These are phyloP conservation scores for Cryptosporidium ubiquitum DNA, from an alignment of 169 alveolate genomes.

Conservation along the genomic window DNA sequence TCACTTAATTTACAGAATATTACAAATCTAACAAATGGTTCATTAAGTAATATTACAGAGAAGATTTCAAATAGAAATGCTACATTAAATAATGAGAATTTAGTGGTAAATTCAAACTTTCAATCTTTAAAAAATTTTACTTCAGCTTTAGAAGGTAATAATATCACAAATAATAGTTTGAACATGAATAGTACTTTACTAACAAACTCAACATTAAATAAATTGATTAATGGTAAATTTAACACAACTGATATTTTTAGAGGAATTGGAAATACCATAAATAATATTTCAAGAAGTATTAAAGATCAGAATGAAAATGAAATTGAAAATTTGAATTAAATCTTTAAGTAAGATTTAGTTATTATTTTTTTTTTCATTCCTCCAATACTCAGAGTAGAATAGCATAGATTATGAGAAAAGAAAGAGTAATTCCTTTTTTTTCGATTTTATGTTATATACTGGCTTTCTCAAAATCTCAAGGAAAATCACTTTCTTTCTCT, in stretches of 20 bases:
- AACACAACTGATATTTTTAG: slow-evolving; percentile 44
- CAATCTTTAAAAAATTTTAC: slow-evolving; percentile 33
- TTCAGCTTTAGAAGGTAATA: not conserved
- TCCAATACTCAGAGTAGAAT: slow-evolving; percentile 18
- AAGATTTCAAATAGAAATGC: slow-evolving; percentile 18
- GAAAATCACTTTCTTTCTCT: not conserved
- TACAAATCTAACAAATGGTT: not conserved
- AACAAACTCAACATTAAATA: not conserved
- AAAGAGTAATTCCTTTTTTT: slow-evolving; percentile 27
- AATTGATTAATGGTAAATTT: slow-evolving; percentile 21
- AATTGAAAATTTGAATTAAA: slow-evolving; percentile 7
- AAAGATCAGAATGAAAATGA: slow-evolving; percentile 16
- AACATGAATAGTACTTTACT: slow-evolving; percentile 8
- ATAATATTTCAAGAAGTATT: slow-evolving; percentile 5
- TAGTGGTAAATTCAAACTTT: not conserved
- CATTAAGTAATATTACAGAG: slow-evolving; percentile 33
- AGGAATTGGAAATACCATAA: slow-evolving; percentile 17
- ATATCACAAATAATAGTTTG: not conserved
- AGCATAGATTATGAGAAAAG: slow-evolving; percentile 25
- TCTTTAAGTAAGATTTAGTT: slow-evolving; percentile 6
- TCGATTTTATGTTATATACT: not conserved
- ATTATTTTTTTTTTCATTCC: not conserved
- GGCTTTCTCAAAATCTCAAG: not conserved
- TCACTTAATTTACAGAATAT: slow-evolving; percentile 9
- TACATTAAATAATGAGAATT: not conserved